phyloP scores from a whole-genome alignment of 768 basidiomycete species.

The Lentinula boryana region DNA sequence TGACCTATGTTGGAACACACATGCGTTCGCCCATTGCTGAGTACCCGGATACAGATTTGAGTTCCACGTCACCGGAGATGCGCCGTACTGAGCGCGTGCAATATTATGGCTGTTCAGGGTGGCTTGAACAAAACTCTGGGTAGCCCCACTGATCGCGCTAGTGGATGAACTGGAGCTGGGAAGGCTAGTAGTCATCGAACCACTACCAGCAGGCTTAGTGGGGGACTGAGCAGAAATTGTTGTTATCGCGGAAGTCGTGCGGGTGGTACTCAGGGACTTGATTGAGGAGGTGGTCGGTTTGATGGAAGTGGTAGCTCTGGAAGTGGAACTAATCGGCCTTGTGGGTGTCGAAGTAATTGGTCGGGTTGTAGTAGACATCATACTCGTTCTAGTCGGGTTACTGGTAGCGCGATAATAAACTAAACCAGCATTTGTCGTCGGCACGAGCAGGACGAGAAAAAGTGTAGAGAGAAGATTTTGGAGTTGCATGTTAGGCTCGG shows the following conservation, averaged over 20 bases:
- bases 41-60: constrained; percentile 14
- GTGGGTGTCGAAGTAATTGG: background rate
- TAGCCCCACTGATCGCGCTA: background rate
- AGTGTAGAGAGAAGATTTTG: background rate
- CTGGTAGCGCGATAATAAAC: background rate
- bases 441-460: background rate
- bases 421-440: background rate
- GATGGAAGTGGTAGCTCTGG: no score
- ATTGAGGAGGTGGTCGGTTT: background rate
- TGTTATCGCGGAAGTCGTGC: background rate
- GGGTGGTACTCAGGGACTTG: background rate
- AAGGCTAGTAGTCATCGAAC: background rate
- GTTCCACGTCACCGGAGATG: constrained; percentile 18
- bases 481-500: background rate
- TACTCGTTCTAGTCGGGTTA: background rate
- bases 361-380: background rate
- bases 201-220: background rate
- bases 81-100: constrained; percentile 17
- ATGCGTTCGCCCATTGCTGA: constrained; percentile 16
- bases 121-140: background rate
- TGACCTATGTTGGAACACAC: constrained; percentile 21
- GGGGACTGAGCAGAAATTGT: background rate
- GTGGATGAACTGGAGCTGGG: background rate
- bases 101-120: constrained; percentile 13
- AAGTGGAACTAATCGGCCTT: background rate